Evolutionary conservation across 116 monocot species (phyloP), one percentile per base, ranked within the genome.

Genomic region (Papilionanthe hybrid): DNA sequence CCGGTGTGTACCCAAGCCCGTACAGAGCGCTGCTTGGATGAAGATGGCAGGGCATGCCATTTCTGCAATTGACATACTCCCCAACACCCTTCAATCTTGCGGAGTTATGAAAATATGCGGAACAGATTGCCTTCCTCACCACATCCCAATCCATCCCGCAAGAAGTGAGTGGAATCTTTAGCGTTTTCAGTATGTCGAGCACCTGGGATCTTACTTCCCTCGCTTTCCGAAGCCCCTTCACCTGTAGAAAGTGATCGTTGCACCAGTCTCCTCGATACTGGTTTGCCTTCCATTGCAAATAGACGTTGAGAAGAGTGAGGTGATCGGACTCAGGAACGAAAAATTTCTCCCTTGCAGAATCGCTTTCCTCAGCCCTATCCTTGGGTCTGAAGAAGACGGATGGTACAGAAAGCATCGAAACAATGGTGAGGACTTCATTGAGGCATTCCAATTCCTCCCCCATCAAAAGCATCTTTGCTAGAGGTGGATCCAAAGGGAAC

Each of bases 311-410:
- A 48, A 94, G 91, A 1, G 97, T 97, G 12, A 94, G 78, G 84
- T 97, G 97, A 72, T 94, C 94, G 9, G 94, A 97, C 73, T 96
- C 96, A 10, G 96, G 94, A 18, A 96, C 93, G 79, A 94, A 97
- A 76, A 97, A 97, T 78, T 97, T 97, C 79, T 97, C 97, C 69
- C 98, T 91, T 13, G 95, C 98, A 12, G 94, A 91, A 82, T 97
- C 97, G 42, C 94, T 94, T 81, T 97, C 93, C 60, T 92, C 98
- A 4, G 80, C 93, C 42, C 91, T 84, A 71, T 98, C 94, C 85
- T 98, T 98, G 37, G 98, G 98, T 5, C 98, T 82, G 67, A 93
- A 98, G 86, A 98, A 98, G 75, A 94, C 91, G 30, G 93, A 94
- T 5, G 91, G 94, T 47, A 98, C 94, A 10, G 98, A 94, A 11